These are phyloP conservation scores for Samsoniella hepiali DNA, from an alignment of 2,329 filamentous ascomycete genomes.

Conservation along the genomic window DNA sequence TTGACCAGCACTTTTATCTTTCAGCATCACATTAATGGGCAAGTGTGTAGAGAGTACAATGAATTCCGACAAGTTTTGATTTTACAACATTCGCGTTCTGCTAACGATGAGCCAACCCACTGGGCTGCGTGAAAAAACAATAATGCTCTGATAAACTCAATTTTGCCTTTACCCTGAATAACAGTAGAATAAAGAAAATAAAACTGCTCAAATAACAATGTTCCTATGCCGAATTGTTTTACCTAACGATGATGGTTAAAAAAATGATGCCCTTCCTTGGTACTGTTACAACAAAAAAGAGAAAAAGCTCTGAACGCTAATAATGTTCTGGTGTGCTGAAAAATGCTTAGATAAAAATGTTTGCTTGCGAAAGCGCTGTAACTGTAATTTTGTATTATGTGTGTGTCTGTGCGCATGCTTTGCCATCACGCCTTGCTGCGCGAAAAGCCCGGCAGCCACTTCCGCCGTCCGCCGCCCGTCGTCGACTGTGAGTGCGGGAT, in stretches of 20 bases:
- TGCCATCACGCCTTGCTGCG: conserved; percentile 14
- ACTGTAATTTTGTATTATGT: background rate
- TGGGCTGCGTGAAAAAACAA: too few relatives aligned
- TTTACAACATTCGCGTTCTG: too few relatives aligned
- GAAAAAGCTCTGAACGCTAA: conserved; percentile 2
- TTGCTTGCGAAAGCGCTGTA: background rate
- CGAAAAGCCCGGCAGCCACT: conserved; percentile 35
- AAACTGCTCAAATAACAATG: background rate
- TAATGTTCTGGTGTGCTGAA: background rate
- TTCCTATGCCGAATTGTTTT: background rate
- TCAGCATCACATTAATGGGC: too few relatives aligned
- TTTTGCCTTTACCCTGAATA: background rate
- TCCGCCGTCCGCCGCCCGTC: conserved; percentile 30
- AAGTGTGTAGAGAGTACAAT: background rate
- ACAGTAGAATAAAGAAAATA: background rate
- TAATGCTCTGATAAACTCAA: background rate
- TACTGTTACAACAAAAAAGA: conserved; percentile 1
- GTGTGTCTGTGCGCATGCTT: background rate
- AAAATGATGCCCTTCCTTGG: background rate
- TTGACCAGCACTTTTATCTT: background rate
- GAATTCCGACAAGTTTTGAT: background rate
- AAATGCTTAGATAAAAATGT: background rate
- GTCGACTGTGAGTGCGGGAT: conserved; percentile 17
- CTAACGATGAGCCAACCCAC: too few relatives aligned
- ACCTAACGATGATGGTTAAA: background rate